phyloP scores from a whole-genome alignment of 2,329 filamentous ascomycete genomes.

The Pseudocercospora pini-densiflorae region DNA sequence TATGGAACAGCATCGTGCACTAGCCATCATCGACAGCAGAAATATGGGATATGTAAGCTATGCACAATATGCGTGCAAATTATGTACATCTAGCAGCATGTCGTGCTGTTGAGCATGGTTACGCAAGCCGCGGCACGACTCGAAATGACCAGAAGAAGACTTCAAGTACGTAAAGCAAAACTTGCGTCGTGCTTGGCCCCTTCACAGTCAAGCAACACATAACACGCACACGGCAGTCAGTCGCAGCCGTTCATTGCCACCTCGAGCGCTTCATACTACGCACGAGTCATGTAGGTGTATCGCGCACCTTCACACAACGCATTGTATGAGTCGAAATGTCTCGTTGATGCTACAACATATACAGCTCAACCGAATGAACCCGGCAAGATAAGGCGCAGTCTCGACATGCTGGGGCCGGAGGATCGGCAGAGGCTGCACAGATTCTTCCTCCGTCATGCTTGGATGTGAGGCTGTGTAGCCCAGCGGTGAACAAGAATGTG shows the following conservation, averaged over 20 bases:
- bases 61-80: background rate
- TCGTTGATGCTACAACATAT: background rate
- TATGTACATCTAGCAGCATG: background rate
- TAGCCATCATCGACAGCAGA: background rate
- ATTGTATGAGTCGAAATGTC: background rate
- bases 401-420: background rate
- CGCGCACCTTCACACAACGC: background rate
- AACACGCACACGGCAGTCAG: background rate
- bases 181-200: background rate
- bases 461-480: background rate
- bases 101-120: background rate
- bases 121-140: background rate
- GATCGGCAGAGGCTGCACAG: background rate
- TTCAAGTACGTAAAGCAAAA: background rate
- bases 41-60: background rate
- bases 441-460: too few species aligned
- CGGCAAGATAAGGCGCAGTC: background rate
- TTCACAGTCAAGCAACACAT: background rate
- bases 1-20: background rate
- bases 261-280: background rate
- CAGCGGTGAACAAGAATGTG: background rate
- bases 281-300: background rate
- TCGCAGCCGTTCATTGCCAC: too few species aligned
- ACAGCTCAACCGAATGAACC: conserved; percentile 1
- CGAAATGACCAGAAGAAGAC: background rate